Percentiles rank a stretch among this genome's conserved stretches.
phyloP scores from a whole-genome alignment of 768 basidiomycete species.

The Tylopilus intermedius region DNA sequence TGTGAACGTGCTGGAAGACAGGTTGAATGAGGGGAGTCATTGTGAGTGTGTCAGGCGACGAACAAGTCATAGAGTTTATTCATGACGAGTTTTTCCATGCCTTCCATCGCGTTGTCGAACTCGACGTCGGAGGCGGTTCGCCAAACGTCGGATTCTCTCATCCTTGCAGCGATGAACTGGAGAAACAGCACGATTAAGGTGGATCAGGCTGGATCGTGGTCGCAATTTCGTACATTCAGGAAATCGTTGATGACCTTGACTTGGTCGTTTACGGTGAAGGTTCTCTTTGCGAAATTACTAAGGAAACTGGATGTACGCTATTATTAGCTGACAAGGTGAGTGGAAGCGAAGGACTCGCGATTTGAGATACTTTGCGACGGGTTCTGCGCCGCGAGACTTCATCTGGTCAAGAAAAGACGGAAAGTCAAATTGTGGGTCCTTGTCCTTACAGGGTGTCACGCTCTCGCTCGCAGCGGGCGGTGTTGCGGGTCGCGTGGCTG shows the following conservation, averaged over 20 bases:
- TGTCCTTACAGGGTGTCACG: slow-evolving; percentile 29
- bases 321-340: slow-evolving; percentile 1
- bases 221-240: slow-evolving; percentile 49
- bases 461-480: slow-evolving; percentile 15
- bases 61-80: slow-evolving; percentile 94
- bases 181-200: slow-evolving; percentile 17
- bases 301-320: slow-evolving; percentile 57
- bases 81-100: slow-evolving; percentile 99
- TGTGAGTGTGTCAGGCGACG: slow-evolving; percentile 30
- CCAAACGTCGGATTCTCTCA: slow-evolving; percentile 85
- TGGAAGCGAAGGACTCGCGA: slow-evolving; percentile 56
- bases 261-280: slow-evolving; percentile 89
- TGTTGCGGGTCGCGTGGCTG: slow-evolving; percentile 9
- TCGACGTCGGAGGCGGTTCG: slow-evolving; percentile 69
- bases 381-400: slow-evolving; percentile 81
- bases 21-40: slow-evolving; percentile 3
- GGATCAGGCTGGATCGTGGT: neutral
- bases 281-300: slow-evolving; percentile 87
- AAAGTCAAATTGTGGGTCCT: slow-evolving; percentile 74
- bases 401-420: slow-evolving; percentile 94
- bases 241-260: slow-evolving; percentile 96
- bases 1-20: slow-evolving; percentile 73
- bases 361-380: slow-evolving; percentile 90
- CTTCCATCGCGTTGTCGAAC: slow-evolving; percentile 96
- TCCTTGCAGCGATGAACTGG: slow-evolving; percentile 86